A percentile compares a stretch with the other conserved stretches of the same genome.
phyloP scores from a whole-genome alignment of 192 early-diverging fungal species.

The Gryganskiella cystojenkinii region DNA sequence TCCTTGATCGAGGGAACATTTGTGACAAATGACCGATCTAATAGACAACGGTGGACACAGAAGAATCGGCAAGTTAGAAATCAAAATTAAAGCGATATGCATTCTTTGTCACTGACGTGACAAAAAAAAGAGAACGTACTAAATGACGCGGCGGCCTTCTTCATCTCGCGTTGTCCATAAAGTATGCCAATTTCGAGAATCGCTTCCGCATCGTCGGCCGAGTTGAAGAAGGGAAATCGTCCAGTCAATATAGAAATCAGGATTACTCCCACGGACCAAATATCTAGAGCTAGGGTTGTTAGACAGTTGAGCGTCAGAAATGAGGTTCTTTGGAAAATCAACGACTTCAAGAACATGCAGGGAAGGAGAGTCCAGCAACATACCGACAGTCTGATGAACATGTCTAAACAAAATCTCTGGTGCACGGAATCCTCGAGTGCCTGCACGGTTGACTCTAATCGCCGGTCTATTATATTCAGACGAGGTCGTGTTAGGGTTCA shows the following conservation, averaged over 20 bases:
- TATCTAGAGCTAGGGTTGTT: conserved; percentile 75
- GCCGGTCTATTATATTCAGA: conserved; percentile 61
- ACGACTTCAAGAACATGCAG: too few relatives aligned
- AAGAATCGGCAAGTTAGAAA: not conserved
- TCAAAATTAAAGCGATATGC: not conserved
- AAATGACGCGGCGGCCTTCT: conserved; percentile 67
- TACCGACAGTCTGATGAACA: conserved; percentile 78
- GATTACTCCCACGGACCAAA: conserved; percentile 94
- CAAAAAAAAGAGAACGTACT: conserved; percentile 55
- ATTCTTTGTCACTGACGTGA: not conserved
- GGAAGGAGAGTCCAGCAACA: conserved; percentile 1
- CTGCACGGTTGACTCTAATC: conserved; percentile 84
- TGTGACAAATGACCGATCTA: conserved; percentile 68
- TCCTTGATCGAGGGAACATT: conserved; percentile 59
- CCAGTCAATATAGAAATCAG: conserved; percentile 82
- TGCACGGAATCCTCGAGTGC: conserved; percentile 93
- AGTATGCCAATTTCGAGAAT: conserved; percentile 85
- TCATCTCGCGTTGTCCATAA: conserved; percentile 83
- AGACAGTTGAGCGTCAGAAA: too few relatives aligned
- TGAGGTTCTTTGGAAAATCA: too few relatives aligned
- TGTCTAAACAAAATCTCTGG: conserved; percentile 93
- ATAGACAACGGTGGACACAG: not conserved
- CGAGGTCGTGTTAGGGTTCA: not conserved
- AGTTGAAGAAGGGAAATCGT: conserved; percentile 91
- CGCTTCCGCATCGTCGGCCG: conserved; percentile 87